Evolutionary conservation across 2,329 filamentous ascomycete species (phyloP).

Genomic region (Alternaria hordeiaustralica): DNA sequence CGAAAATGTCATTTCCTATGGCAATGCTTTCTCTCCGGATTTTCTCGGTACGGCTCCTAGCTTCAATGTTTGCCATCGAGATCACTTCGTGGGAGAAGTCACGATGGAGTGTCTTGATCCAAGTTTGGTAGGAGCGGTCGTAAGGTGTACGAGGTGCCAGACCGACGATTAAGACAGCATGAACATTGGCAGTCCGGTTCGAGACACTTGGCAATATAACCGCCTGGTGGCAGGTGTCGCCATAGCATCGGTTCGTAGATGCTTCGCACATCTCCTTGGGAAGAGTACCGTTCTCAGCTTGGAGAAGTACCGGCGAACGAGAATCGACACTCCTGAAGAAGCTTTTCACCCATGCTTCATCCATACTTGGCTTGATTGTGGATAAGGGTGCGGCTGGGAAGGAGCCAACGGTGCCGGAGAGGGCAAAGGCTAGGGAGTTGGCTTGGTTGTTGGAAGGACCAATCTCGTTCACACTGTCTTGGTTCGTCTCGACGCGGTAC

Average conservation of each 20-base stretch:
- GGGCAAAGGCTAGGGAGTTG: neutral
- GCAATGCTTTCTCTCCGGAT: neutral
- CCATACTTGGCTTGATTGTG: neutral
- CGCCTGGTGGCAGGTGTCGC: slow-evolving; percentile 1
- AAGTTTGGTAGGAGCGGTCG: slow-evolving; percentile 1
- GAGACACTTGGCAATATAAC: neutral
- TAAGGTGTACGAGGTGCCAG: slow-evolving; percentile 5
- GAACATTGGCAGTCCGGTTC: neutral
- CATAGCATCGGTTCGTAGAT: slow-evolving; percentile 3
- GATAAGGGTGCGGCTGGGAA: neutral
- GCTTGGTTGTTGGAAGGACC: neutral
- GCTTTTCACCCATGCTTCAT: neutral
- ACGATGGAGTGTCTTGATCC: slow-evolving; percentile 6
- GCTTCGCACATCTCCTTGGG: slow-evolving; percentile 1
- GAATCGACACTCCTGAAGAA: neutral
- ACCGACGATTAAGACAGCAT: neutral
- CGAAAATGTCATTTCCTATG: neutral
- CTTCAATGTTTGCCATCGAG: neutral
- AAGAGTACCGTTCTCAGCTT: neutral
- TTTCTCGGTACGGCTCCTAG: neutral
- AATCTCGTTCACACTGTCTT: neutral
- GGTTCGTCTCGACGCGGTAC: neutral
- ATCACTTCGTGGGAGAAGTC: slow-evolving; percentile 4
- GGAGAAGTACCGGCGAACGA: neutral
- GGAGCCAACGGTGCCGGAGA: neutral